Conservation (phyloP, 1,284 basidiomycete genomes). For the Ceratobasidium papillatum region DNA sequence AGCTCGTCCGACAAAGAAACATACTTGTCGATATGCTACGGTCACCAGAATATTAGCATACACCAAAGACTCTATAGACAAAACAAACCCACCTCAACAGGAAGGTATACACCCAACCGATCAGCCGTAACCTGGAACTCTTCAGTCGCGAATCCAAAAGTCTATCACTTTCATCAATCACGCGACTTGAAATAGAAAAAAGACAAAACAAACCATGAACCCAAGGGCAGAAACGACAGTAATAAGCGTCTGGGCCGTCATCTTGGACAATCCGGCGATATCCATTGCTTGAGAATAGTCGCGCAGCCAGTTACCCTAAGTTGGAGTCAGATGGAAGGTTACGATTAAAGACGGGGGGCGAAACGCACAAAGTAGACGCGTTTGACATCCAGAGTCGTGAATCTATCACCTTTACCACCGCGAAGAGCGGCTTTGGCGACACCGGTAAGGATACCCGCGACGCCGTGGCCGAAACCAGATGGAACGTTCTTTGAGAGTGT, state of each 20-base stretch:
- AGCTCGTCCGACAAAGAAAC: background rate
- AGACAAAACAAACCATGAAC: slow-evolving; percentile 62
- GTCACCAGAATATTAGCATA: background rate
- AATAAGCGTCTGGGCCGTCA: slow-evolving; percentile 72
- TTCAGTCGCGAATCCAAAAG: slow-evolving; percentile 73
- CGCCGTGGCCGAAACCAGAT: slow-evolving; percentile 55
- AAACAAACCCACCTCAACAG: slow-evolving; percentile 54
- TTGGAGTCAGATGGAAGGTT: no score
- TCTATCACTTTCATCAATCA: slow-evolving; percentile 51
- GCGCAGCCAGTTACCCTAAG: slow-evolving; percentile 70
- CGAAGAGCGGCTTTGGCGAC: slow-evolving; percentile 50
- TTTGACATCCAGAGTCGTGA: slow-evolving; percentile 67
- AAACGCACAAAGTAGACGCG: slow-evolving; percentile 68
- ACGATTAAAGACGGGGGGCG: no score
- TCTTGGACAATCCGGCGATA: slow-evolving; percentile 67
- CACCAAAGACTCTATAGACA: background rate
- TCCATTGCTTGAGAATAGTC: slow-evolving; percentile 77
- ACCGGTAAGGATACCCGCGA: slow-evolving; percentile 56
- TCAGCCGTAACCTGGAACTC: slow-evolving; percentile 86
- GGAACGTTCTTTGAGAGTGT: slow-evolving; percentile 23
- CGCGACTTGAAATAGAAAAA: slow-evolving; percentile 40
- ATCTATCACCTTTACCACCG: slow-evolving; percentile 61
- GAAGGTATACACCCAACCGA: slow-evolving; percentile 83
- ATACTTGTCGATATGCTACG: slow-evolving; percentile 40
- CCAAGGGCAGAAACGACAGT: slow-evolving; percentile 77